These are phyloP conservation scores for Rosa persica DNA, from an alignment of 306 rosid genomes.

Conservation along the genomic window DNA sequence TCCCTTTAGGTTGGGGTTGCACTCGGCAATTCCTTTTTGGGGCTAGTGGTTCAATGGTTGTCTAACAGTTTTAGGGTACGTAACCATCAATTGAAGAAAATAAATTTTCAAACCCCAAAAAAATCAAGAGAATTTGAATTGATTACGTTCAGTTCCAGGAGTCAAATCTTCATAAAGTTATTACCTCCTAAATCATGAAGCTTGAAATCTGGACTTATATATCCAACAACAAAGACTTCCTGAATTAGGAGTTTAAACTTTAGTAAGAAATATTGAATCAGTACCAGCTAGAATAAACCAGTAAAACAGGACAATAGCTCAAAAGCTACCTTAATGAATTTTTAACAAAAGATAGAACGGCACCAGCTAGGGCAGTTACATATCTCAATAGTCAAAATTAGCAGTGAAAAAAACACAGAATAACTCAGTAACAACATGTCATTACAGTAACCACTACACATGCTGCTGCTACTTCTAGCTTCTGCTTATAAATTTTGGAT, in stretches of 20 bases:
- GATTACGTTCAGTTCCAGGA: not conserved
- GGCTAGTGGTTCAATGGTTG: not conserved
- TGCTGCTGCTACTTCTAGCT: not conserved
- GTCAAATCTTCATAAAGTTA: not conserved
- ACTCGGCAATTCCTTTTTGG: not conserved
- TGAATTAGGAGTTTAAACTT: not conserved
- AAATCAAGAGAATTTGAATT: not conserved
- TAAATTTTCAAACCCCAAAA: not conserved
- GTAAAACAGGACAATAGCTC: not conserved
- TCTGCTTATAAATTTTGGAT: slow-evolving; percentile 3
- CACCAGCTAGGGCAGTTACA: slow-evolving; percentile 4
- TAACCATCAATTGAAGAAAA: no score
- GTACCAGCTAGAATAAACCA: not conserved
- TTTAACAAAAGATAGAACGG: slow-evolving; percentile 4
- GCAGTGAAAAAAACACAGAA: not conserved
- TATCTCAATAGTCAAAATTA: slow-evolving; percentile 8
- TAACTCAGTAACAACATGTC: not conserved
- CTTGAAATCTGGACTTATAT: not conserved
- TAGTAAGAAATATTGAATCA: not conserved
- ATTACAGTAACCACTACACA: not conserved
- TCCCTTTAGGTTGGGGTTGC: not conserved
- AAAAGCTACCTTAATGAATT: not conserved
- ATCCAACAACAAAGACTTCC: not conserved
- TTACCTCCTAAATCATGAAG: not conserved
- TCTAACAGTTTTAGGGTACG: not conserved